Percentiles rank a stretch among this genome's conserved stretches.
Conservation (phyloP, 306 rosid species). For the Adenanthera pavonina region DNA sequence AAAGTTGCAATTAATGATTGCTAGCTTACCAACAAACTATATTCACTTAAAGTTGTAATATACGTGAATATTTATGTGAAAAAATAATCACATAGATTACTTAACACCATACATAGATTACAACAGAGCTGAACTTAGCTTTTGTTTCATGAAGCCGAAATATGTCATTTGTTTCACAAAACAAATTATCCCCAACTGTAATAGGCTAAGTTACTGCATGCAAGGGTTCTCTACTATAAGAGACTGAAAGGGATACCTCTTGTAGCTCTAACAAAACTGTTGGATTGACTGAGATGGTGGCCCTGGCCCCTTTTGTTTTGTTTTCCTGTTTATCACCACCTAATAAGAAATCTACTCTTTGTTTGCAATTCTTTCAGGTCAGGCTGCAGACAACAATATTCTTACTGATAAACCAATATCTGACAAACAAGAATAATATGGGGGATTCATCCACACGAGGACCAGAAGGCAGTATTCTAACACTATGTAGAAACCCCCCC, state of each 20-base stretch:
- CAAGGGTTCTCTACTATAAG: not conserved
- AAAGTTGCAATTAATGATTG: not conserved
- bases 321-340: too few species aligned
- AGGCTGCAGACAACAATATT: too few species aligned
- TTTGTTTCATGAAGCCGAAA: not conserved
- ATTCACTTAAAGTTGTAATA: not conserved
- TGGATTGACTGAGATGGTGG: constrained; percentile 28
- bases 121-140: not conserved
- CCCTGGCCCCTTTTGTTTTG: not conserved
- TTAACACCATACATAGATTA: not conserved
- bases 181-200: not conserved
- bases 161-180: not conserved
- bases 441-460: too few species aligned
- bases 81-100: not conserved
- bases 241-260: constrained; percentile 50
- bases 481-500: too few species aligned
- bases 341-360: too few species aligned
- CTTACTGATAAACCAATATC: too few species aligned
- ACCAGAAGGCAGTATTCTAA: too few species aligned
- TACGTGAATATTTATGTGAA: too few species aligned
- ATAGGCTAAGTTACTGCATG: not conserved
- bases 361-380: too few species aligned
- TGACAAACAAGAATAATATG: too few species aligned
- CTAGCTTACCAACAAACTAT: not conserved
- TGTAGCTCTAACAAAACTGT: constrained; percentile 57